Conservation (phyloP, 2,329 filamentous ascomycete genomes). For the Knoxdaviesia proteae region DNA sequence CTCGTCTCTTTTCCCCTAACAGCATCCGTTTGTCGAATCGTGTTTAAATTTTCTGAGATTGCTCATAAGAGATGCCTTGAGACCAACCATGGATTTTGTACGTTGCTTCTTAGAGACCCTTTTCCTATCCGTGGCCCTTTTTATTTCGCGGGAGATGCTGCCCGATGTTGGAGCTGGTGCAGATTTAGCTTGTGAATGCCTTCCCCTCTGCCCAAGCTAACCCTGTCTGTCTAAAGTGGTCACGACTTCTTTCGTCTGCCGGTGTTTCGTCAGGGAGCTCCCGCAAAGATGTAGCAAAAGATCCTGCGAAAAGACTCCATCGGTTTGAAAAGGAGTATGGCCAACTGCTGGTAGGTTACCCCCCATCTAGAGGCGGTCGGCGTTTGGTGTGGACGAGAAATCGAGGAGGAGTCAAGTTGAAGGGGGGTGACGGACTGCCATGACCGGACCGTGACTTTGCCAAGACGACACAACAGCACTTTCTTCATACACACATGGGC, state of each 20-base stretch:
- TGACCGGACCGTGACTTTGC: neutral
- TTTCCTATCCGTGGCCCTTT: slow-evolving; percentile 1
- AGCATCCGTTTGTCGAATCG: too few species aligned
- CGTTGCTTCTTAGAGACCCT: slow-evolving; percentile 9
- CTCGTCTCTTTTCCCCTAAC: too few species aligned
- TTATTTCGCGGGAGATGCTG: slow-evolving; percentile 6
- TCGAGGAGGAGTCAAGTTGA: too few species aligned
- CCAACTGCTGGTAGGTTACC: slow-evolving; percentile 31
- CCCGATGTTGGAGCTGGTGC: slow-evolving; percentile 2
- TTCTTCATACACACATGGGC: neutral
- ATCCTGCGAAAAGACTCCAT: slow-evolving; percentile 41
- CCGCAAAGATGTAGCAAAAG: slow-evolving; percentile 37
- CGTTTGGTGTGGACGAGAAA: too few species aligned
- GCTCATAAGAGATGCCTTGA: slow-evolving; percentile 21
- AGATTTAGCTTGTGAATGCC: neutral
- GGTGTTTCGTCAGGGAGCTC: slow-evolving; percentile 33
- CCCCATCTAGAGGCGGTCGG: too few species aligned
- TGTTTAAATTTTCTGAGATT: neutral
- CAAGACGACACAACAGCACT: neutral
- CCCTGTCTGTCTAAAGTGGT: slow-evolving; percentile 27
- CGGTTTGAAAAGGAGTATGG: slow-evolving; percentile 48
- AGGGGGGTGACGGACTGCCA: too few species aligned
- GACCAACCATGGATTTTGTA: slow-evolving; percentile 35
- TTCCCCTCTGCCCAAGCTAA: neutral
- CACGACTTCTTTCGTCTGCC: slow-evolving; percentile 42